Evolutionary conservation across 306 rosid genomes (phyloP).

Genomic region (Phaseolus lunatus): DNA sequence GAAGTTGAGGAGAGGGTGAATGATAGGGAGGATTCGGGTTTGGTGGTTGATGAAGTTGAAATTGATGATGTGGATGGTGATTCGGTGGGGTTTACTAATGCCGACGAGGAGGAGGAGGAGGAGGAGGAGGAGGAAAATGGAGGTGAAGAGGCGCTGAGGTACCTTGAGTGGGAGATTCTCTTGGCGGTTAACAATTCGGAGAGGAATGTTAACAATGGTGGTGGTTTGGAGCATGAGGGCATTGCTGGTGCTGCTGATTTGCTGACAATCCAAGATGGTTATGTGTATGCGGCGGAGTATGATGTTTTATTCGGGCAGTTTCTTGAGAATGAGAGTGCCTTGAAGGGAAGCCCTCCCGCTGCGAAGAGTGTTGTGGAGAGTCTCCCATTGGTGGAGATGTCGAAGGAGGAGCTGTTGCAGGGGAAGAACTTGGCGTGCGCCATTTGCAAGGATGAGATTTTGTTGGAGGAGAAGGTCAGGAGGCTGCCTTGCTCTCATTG

Average conservation of each 20-base stretch:
- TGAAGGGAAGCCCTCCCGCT: constrained; percentile 83
- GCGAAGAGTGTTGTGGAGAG: constrained; percentile 67
- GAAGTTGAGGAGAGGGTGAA: constrained; percentile 62
- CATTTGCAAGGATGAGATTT: constrained; percentile 75
- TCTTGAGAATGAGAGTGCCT: constrained; percentile 65
- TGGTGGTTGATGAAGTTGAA: constrained; percentile 51
- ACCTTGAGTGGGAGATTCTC: constrained; percentile 83
- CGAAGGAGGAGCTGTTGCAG: constrained; percentile 63
- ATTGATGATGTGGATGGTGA: constrained; percentile 47
- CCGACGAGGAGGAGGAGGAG: constrained; percentile 16
- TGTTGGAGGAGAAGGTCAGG: constrained; percentile 73
- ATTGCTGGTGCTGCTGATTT: constrained; percentile 44
- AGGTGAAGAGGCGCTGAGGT: constrained; percentile 55
- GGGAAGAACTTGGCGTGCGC: constrained; percentile 69
- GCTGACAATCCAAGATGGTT: constrained; percentile 52
- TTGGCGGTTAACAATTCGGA: constrained; percentile 71
- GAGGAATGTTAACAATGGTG: constrained; percentile 38
- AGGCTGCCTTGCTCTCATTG: constrained; percentile 86
- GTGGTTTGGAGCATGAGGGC: constrained; percentile 45
- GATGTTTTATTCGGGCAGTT: constrained; percentile 73
- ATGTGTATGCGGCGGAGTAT: constrained; percentile 57
- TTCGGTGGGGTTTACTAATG: constrained; percentile 60
- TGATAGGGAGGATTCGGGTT: constrained; percentile 53
- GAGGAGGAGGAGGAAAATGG: constrained; percentile 40
- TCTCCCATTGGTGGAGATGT: constrained; percentile 74